Evolutionary conservation across 768 basidiomycete species (phyloP).

Genomic region (Ramaria sp.): DNA sequence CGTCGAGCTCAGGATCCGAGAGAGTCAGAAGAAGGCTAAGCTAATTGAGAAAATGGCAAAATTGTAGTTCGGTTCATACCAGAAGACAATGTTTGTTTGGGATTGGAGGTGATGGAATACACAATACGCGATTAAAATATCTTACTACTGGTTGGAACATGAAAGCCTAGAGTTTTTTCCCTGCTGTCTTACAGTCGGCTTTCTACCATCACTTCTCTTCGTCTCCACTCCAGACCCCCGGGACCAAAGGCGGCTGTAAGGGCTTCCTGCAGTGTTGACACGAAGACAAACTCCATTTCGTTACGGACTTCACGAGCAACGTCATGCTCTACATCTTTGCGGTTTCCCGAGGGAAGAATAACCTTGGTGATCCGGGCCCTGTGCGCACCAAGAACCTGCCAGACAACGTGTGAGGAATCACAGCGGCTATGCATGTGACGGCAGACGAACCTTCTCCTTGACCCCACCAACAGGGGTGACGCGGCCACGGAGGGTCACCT

Average conservation of each 20-base stretch:
- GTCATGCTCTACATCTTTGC: constrained; percentile 82
- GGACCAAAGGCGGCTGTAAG: constrained; percentile 73
- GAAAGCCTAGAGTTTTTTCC: not conserved
- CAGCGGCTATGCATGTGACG: not conserved
- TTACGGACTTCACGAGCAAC: constrained; percentile 60
- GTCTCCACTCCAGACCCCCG: constrained; percentile 45
- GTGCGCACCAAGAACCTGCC: constrained; percentile 73
- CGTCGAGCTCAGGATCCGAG: not conserved
- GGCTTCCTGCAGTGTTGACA: constrained; percentile 67
- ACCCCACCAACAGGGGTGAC: constrained; percentile 84
- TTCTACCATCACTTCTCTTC: constrained; percentile 38
- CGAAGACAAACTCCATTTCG: constrained; percentile 76
- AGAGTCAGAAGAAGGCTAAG: not conserved
- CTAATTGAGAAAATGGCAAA: not conserved
- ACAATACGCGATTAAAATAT: not conserved
- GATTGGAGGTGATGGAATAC: not conserved
- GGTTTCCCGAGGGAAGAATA: constrained; percentile 75
- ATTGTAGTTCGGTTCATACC: not conserved
- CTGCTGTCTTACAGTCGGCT: constrained; percentile 31
- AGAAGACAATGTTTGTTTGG: not conserved
- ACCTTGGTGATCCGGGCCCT: constrained; percentile 76
- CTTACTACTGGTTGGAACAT: not conserved
- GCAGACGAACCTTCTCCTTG: constrained; percentile 55
- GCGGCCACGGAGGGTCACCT: constrained; percentile 74
- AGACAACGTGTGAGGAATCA: not conserved